These are phyloP conservation scores for Aspergillus calidoustus DNA, from an alignment of 2,329 filamentous ascomycete genomes.

Conservation along the genomic window DNA sequence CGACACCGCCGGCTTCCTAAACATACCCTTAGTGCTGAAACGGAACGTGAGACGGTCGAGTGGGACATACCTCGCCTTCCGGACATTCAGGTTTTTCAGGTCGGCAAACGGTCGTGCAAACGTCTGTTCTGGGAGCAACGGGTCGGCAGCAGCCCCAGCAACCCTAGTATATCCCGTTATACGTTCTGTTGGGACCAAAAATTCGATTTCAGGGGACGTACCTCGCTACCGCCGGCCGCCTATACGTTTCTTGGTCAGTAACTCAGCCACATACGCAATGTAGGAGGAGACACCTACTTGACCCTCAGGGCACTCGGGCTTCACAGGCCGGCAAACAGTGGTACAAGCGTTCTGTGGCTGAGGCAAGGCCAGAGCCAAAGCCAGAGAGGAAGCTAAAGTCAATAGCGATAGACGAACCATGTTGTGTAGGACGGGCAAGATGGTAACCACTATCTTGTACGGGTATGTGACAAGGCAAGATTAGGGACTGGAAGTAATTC, in stretches of 20 bases:
- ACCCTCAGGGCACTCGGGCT: conserved; percentile 4
- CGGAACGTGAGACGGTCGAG: neutral
- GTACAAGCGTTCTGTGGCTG: conserved; percentile 2
- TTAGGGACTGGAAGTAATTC: neutral
- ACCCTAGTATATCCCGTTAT: neutral
- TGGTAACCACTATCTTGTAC: too few relatives aligned
- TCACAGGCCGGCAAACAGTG: conserved; percentile 1
- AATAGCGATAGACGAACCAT: conserved; percentile 6
- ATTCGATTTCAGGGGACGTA: neutral
- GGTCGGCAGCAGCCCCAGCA: conserved; percentile 14
- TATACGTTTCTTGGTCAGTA: neutral
- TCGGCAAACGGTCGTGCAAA: conserved; percentile 5
- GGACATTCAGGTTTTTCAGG: conserved; percentile 11
- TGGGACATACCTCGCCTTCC: conserved; percentile 3
- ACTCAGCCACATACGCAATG: neutral
- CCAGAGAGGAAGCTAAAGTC: neutral
- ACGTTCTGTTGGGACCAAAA: neutral
- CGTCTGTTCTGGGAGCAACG: neutral
- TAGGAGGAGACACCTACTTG: neutral
- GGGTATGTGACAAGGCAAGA: neutral
- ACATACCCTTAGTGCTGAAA: neutral
- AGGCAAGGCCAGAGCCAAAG: neutral
- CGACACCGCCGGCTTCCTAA: neutral
- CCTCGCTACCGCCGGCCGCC: conserved; percentile 9
- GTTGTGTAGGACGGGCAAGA: neutral